Evolutionary conservation across 2,329 filamentous ascomycete genomes (phyloP).

Genomic region (Catunica adiposa): DNA sequence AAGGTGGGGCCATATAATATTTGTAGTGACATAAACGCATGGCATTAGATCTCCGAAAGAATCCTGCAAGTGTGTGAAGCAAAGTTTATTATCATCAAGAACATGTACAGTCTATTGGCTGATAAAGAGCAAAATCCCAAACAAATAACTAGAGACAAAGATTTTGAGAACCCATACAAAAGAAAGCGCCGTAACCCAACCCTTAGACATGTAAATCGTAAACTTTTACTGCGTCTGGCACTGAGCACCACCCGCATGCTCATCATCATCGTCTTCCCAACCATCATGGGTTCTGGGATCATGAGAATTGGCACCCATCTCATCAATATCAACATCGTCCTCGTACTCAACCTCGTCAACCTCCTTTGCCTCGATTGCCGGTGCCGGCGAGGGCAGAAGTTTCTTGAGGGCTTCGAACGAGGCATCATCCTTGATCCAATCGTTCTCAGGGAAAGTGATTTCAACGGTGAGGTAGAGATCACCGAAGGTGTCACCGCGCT

Average conservation of each 20-base stretch:
- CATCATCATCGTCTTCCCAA: slow-evolving; percentile 60
- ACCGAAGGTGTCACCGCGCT: slow-evolving; percentile 67
- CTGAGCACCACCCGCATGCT: slow-evolving; percentile 39
- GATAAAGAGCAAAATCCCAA: slow-evolving; percentile 1
- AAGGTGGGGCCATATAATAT: no score
- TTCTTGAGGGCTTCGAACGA: slow-evolving; percentile 55
- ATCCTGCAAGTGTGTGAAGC: no score
- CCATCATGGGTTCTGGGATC: slow-evolving; percentile 48
- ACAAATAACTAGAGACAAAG: neutral
- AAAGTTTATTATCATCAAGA: no score
- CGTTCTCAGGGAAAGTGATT: slow-evolving; percentile 75
- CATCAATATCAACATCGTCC: slow-evolving; percentile 65
- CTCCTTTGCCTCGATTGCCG: slow-evolving; percentile 51
- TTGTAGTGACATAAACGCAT: no score
- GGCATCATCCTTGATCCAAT: slow-evolving; percentile 60
- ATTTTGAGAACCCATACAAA: slow-evolving; percentile 1
- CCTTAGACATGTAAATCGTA: slow-evolving; percentile 5
- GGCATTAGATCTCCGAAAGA: no score
- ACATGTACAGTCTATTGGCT: neutral
- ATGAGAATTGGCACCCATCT: slow-evolving; percentile 58
- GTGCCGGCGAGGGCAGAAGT: slow-evolving; percentile 50
- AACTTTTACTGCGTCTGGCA: slow-evolving; percentile 51
- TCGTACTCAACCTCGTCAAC: slow-evolving; percentile 82
- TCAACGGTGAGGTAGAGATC: slow-evolving; percentile 78
- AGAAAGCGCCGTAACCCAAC: slow-evolving; percentile 1